Evolutionary conservation across 2,329 filamentous ascomycete species (phyloP), one percentile per base, ranked within the genome.

Genomic region (Fusarium fracticaudum): DNA sequence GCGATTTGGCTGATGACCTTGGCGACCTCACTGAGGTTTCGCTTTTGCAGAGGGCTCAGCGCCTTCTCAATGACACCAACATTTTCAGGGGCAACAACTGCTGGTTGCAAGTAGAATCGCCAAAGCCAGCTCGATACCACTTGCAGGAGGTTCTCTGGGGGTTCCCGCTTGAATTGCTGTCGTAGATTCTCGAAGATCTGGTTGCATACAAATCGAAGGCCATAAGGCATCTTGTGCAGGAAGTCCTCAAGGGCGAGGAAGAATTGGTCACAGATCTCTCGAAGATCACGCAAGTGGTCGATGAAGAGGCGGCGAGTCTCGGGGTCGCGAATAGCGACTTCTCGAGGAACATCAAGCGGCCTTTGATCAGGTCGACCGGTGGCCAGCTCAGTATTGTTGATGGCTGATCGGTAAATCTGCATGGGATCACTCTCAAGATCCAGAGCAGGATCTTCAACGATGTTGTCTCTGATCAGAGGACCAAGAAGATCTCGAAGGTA

Each of bases 351-450:
- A 76, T 98, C 95, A 20, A 94, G 90, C 40, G 91, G 93, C 71
- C 96, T 90, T 57, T 89, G 90, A 81, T 95, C 98, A 26, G 94
- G 91, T 74, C 91, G 91, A 9, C 96, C 96, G 0, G 96, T 99
- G 24, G 94, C 92, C 31, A 99, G 90, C 83, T 99, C 96, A 82
- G 98, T 96, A 78, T 99, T 98, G 85, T 97, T 98, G 84, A 99
- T 97, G 20, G 94, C 92, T 10, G 95, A 96, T 47, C 94, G 91
- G 83, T 99, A 98, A 65, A 99, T 99, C 77, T 98, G 96, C 86
- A 98, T 92, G 1, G 96, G 96, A 79, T 99, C 96, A 81, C 96
- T 98, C 83, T 99, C 96, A 33, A 99, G 87, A 80, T 99, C 96
- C 40, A 99, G 87, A 10, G 92, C 92, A 18, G 95, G 92, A 76